Percentiles rank a stretch among this genome's conserved stretches.
Evolutionary conservation across 257 asterid genomes (phyloP).

Genomic region (Rehmannia glutinosa): DNA sequence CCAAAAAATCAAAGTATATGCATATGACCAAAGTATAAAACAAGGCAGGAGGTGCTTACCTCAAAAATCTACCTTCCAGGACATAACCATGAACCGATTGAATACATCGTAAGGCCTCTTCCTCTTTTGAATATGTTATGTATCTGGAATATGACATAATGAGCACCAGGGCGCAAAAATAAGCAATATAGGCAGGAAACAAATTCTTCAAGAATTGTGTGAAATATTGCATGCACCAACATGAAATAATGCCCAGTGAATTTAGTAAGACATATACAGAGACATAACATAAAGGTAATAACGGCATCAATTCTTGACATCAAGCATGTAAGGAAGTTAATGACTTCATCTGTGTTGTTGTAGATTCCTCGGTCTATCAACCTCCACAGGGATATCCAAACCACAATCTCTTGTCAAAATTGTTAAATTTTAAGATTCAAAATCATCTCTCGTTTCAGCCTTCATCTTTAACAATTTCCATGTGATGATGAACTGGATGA

Average conservation of each 20-base stretch:
- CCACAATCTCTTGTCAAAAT: background rate
- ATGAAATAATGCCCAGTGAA: slow-evolving; percentile 3
- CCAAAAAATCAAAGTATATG: background rate
- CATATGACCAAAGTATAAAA: slow-evolving; percentile 6
- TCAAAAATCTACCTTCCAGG: slow-evolving; percentile 77
- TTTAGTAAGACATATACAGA: background rate
- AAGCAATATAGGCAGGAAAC: background rate
- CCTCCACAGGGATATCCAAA: background rate
- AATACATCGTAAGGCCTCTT: slow-evolving; percentile 90
- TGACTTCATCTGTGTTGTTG: background rate
- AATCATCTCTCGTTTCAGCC: background rate
- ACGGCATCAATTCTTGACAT: background rate
- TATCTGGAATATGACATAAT: slow-evolving; percentile 47
- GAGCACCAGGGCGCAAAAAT: background rate
- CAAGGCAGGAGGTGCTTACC: slow-evolving; percentile 41
- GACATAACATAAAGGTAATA: background rate
- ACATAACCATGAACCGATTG: slow-evolving; percentile 88
- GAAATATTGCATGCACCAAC: background rate
- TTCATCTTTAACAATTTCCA: background rate
- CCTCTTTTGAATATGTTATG: slow-evolving; percentile 83
- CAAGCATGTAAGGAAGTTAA: background rate
- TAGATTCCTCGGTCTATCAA: background rate
- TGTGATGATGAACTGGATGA: background rate
- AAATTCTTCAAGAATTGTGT: background rate
- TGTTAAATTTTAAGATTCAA: background rate